A percentile compares a stretch with the other conserved stretches of the same genome.
These are phyloP conservation scores for Microsporum ferrugineum DNA, from an alignment of 2,329 filamentous ascomycete species.

Conservation along the genomic window DNA sequence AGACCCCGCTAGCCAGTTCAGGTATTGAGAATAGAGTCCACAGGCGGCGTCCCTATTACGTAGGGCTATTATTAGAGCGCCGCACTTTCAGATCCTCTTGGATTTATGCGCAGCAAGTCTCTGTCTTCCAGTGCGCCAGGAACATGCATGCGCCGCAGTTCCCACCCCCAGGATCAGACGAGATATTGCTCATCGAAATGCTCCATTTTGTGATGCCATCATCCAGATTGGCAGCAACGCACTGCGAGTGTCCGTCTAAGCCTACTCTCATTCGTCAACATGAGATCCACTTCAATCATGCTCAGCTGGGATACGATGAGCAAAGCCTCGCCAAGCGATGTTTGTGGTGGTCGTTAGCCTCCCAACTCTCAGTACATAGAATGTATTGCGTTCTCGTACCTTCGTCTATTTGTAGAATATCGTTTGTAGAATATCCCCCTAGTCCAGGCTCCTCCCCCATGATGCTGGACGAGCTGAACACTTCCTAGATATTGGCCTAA, in stretches of 20 bases:
- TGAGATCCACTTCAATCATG: neutral
- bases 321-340: neutral
- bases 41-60: neutral
- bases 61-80: neutral
- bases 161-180: neutral
- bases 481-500: neutral
- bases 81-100: neutral
- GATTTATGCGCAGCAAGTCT: neutral
- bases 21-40: neutral
- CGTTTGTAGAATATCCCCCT: neutral
- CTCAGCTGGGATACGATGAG: slow-evolving; percentile 1
- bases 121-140: neutral
- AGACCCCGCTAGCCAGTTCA: neutral
- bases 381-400: neutral
- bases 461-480: neutral
- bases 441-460: neutral
- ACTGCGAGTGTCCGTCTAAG: neutral
- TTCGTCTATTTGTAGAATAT: neutral
- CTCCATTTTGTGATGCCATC: neutral
- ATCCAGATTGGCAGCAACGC: neutral
- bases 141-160: neutral
- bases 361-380: neutral
- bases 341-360: neutral
- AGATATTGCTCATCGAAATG: neutral
- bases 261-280: neutral